Conservation (phyloP, 2,329 filamentous ascomycete species). For the Ceratocystis smalleyi region DNA sequence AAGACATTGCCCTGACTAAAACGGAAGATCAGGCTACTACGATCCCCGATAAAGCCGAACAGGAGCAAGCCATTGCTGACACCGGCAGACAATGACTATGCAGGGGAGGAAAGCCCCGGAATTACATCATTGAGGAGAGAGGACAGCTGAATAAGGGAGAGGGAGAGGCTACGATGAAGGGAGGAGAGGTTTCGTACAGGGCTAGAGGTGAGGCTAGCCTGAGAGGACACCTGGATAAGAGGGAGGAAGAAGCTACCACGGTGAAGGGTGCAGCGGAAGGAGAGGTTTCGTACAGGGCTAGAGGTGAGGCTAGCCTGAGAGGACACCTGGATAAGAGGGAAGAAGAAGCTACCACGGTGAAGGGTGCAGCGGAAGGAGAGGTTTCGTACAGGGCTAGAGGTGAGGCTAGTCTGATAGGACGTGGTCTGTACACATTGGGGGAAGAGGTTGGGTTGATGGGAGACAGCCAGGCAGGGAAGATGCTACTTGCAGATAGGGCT, state of each 20-base stretch:
- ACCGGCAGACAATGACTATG: slow-evolving; percentile 18
- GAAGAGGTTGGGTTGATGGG: too few relatives aligned
- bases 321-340: neutral
- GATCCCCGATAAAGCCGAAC: neutral
- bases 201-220: neutral
- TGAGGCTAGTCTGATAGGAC: neutral
- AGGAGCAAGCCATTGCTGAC: neutral
- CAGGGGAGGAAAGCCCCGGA: slow-evolving; percentile 18
- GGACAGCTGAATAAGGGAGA: neutral
- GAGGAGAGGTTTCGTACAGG: neutral
- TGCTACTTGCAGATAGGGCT: neutral
- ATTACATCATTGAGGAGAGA: neutral
- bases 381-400: neutral
- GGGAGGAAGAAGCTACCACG: neutral
- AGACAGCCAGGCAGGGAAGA: too few relatives aligned
- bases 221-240: neutral
- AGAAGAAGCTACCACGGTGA: neutral
- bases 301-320: neutral
- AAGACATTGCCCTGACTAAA: neutral
- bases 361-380: neutral
- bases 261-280: neutral
- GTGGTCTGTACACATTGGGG: too few relatives aligned
- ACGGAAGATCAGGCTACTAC: neutral
- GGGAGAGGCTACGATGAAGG: neutral
- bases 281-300: neutral